Evolutionary conservation across 2,329 filamentous ascomycete genomes (phyloP), one percentile per base, ranked within the genome.

Genomic region (Coleophoma crateriformis): DNA sequence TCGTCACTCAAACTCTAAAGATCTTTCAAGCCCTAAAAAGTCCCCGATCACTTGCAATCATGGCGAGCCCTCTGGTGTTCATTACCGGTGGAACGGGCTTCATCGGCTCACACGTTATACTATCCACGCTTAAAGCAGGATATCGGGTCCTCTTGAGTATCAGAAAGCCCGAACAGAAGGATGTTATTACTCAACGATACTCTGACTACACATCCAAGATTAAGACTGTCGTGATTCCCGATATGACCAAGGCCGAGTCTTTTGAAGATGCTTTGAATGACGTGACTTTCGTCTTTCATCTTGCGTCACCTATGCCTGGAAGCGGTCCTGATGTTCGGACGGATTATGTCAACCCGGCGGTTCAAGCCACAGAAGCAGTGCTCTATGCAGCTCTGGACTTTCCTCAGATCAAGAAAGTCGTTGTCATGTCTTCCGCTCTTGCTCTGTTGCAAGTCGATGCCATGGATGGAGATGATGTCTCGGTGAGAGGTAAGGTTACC

Each of bases 51-150:
- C 19, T 19, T 19, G 34, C 2, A 37, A 37, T 12, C 11, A 37
- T 37, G 34, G 34, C 34, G 12, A 37, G n/a, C 34, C 11, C 11
- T 12, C n/a, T 37, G 34, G n/a, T 37, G 12, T 37, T 37, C 34
- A 37, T 58, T 40, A 52, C 47, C 13, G 50, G 50, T 20, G 74
- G 70, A 1, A 73, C 67, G 15, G 73, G 74, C 33, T 76, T 76
- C 56, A 73, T 77, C 40, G 74, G 73, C 13, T 73, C 73, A 4
- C 73, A 77, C 47, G 61, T 76, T 34, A 64, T 77, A 3, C 69
- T 75, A 42, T 52, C 56, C 5, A 60, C 77, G 3, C 57, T 77
- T 11, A 61, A 67, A 3, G 60, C n/a, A 38, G 20, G 33, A 20
- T 33, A 12, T 35, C 8, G 14, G 66, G 70, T 75, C n/a, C 34